phyloP scores from a whole-genome alignment of 1,139 yeast species.

The Hyphopichia khmerensis region DNA sequence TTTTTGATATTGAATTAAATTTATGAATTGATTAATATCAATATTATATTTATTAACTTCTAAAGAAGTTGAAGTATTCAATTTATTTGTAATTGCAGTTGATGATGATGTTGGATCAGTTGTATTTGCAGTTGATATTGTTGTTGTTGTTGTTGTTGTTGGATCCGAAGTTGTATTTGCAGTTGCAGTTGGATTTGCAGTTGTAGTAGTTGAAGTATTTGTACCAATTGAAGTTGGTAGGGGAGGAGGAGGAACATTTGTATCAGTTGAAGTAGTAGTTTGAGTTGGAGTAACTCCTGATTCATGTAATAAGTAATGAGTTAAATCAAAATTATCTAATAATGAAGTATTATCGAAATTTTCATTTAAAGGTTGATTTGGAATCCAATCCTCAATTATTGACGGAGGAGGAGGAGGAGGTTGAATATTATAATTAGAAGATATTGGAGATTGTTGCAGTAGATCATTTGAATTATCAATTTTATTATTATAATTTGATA shows the following conservation, averaged over 20 bases:
- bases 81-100: too few species aligned
- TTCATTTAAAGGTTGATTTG: not conserved
- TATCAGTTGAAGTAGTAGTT: too few species aligned
- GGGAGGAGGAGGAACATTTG: too few species aligned
- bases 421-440: too few species aligned
- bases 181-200: too few species aligned
- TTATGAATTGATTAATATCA: constrained; percentile 19
- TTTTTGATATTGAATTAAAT: constrained; percentile 29
- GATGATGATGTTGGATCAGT: too few species aligned
- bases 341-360: constrained; percentile 14
- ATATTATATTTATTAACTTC: constrained; percentile 7
- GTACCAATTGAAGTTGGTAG: too few species aligned
- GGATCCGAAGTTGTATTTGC: too few species aligned
- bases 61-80: not conserved
- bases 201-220: too few species aligned
- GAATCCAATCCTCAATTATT: not conserved
- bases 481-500: constrained; percentile 2
- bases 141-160: not conserved
- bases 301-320: constrained; percentile 20
- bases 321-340: constrained; percentile 23
- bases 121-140: not conserved
- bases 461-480: constrained; percentile 2
- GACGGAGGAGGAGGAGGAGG: not conserved
- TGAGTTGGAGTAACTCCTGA: not conserved
- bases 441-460: not conserved